A percentile compares a stretch with the other conserved stretches of the same genome.
Conservation (phyloP, 371 early-diverging fungal genomes). For the Haplosporangium sp. region DNA sequence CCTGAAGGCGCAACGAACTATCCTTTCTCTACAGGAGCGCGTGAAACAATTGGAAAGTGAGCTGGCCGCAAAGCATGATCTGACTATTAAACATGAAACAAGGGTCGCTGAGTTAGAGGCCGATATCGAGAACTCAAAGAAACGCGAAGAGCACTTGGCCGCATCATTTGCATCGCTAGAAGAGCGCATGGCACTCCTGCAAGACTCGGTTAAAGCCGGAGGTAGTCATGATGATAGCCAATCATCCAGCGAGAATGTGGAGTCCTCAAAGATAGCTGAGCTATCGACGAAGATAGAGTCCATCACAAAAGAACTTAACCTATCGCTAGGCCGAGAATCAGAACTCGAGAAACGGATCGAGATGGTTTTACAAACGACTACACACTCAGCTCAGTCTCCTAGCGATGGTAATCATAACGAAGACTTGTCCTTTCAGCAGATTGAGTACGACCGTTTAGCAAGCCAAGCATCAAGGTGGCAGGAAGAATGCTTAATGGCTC, state of each 20-base stretch:
- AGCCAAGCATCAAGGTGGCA: slow-evolving; percentile 27
- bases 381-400: neutral
- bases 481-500: slow-evolving; percentile 32
- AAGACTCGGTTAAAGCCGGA: neutral
- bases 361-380: slow-evolving; percentile 5
- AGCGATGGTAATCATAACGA: neutral
- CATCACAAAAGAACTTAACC: slow-evolving; percentile 9
- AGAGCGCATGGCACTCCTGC: neutral
- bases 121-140: neutral
- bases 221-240: neutral
- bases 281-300: neutral
- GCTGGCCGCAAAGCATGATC: neutral
- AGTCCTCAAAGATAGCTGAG: neutral
- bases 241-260: neutral
- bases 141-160: neutral
- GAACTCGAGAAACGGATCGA: slow-evolving; percentile 21
- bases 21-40: slow-evolving; percentile 1
- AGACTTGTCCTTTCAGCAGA: neutral
- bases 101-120: neutral
- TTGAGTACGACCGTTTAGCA: slow-evolving; percentile 11
- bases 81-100: neutral
- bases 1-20: neutral
- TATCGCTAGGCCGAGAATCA: slow-evolving; percentile 4
- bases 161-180: neutral
- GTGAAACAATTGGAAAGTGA: slow-evolving; percentile 7